Base-by-base conservation (phyloP, 768 basidiomycete species). In the Rhodotorula toruloides region DNA sequence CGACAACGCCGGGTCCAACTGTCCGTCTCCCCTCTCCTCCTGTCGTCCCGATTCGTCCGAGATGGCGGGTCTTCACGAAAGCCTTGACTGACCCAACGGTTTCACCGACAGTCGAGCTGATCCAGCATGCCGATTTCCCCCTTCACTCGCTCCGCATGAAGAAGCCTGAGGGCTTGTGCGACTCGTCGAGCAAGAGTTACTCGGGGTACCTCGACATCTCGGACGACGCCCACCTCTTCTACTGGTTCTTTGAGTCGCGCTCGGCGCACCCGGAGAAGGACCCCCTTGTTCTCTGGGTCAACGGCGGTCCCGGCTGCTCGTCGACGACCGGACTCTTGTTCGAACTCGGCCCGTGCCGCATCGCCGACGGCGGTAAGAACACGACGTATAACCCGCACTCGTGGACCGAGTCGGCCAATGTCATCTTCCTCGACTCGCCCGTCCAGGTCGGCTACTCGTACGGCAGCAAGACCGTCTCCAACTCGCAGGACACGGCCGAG, bases 301-400 rank as follows among this genome's bases (percentile, higher is more conserved):
- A 66, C 61, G 54, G 65, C 43, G 49, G 65, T 21, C 29, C 58
- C 19, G 76, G 76, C 22, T 76, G 76, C 68, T 74, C 73, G 22
- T 71, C 72, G 10, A 72, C 72, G 31, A 88, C 89, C 1, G 93
- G 93, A 16, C 83, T 96, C 31, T 81, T 98, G 22, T 90, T 94
- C 72, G 92, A 97, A 75, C 85, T 94, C 29, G 94, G 94, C 0
- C 92, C 94, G 0, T 97, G 94, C 78, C 79, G 78, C 37, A 81
- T 97, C 67, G 79, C 82, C 25, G 79, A 90, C 48, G 80, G 85
- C 2, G 90, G 91, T 40, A 79, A 79, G 65, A 87, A 86, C 78
- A 85, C 85, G 22, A 86, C 84, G 2, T 74, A 75, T 75, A 97
- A 99, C 78, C 82, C 84, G 11, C 76, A 89, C 81, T 87, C 87